These are phyloP conservation scores for Boletus vermiculosoides DNA, from an alignment of 768 basidiomycete species.

Conservation along the genomic window DNA sequence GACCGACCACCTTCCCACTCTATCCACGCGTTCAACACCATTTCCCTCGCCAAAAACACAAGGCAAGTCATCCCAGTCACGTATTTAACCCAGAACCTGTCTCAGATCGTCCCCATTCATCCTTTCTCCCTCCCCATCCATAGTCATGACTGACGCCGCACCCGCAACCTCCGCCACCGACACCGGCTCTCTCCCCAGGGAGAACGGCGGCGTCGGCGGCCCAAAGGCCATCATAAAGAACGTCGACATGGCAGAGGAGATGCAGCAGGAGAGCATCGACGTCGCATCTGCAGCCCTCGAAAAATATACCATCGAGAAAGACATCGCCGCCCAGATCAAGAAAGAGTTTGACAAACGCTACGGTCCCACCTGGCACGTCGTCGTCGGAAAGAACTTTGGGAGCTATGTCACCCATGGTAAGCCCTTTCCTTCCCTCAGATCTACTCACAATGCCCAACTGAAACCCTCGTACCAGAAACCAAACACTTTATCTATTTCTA, in stretches of 20 bases:
- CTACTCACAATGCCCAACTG: constrained; percentile 4
- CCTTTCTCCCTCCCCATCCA: not conserved
- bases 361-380: constrained; percentile 97
- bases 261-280: constrained; percentile 94
- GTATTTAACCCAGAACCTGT: constrained; percentile 27
- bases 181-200: constrained; percentile 43
- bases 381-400: constrained; percentile 98
- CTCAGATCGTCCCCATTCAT: not conserved
- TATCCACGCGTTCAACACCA: constrained; percentile 15
- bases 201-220: constrained; percentile 36
- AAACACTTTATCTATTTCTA: constrained; percentile 99
- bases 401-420: constrained; percentile 96
- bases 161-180: constrained; percentile 57
- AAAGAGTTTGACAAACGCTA: constrained; percentile 94
- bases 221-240: constrained; percentile 94
- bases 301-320: constrained; percentile 94
- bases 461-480: constrained; percentile 61
- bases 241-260: constrained; percentile 94
- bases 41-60: constrained; percentile 25
- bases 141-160: constrained; percentile 57
- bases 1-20: constrained; percentile 14
- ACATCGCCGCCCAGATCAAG: constrained; percentile 97
- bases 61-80: constrained; percentile 19
- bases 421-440: constrained; percentile 17
- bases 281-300: constrained; percentile 83